phyloP scores from a whole-genome alignment of 2,329 filamentous ascomycete genomes.

The Teratosphaeria nubilosa region DNA sequence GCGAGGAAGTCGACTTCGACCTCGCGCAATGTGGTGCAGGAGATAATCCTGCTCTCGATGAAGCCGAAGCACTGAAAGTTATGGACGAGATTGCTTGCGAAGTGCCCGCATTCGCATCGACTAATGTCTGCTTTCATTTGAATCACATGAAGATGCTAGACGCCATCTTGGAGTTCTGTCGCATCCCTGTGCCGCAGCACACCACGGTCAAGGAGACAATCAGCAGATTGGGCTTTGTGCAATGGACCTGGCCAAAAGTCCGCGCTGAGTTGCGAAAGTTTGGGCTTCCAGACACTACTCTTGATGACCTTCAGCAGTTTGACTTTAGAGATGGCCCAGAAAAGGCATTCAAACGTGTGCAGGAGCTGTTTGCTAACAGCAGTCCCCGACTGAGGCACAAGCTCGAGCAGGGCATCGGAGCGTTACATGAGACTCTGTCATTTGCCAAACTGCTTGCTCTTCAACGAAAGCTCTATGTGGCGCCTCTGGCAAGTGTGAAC shows the following conservation, averaged over 20 bases:
- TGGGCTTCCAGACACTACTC: conserved; percentile 75
- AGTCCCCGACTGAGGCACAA: conserved; percentile 9
- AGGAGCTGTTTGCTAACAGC: conserved; percentile 44
- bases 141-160: conserved; percentile 82
- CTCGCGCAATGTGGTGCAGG: conserved; percentile 70
- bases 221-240: conserved; percentile 75
- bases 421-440: conserved; percentile 66
- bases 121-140: conserved; percentile 77
- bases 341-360: conserved; percentile 57
- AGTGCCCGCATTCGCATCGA: conserved; percentile 60
- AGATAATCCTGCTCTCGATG: conserved; percentile 74
- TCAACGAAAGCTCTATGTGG: conserved; percentile 69
- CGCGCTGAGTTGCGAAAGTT: conserved; percentile 71
- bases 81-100: conserved; percentile 78
- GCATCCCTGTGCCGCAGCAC: conserved; percentile 59
- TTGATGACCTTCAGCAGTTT: conserved; percentile 83
- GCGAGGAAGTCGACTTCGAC: conserved; percentile 91
- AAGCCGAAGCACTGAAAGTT: conserved; percentile 89
- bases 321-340: conserved; percentile 76
- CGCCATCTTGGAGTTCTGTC: conserved; percentile 81
- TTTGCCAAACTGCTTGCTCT: conserved; percentile 70
- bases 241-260: conserved; percentile 74
- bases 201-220: conserved; percentile 69
- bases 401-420: conserved; percentile 41
- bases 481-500: conserved; percentile 77